Evolutionary conservation across 306 rosid species (phyloP).

Genomic region (Castanopsis chinensis): DNA sequence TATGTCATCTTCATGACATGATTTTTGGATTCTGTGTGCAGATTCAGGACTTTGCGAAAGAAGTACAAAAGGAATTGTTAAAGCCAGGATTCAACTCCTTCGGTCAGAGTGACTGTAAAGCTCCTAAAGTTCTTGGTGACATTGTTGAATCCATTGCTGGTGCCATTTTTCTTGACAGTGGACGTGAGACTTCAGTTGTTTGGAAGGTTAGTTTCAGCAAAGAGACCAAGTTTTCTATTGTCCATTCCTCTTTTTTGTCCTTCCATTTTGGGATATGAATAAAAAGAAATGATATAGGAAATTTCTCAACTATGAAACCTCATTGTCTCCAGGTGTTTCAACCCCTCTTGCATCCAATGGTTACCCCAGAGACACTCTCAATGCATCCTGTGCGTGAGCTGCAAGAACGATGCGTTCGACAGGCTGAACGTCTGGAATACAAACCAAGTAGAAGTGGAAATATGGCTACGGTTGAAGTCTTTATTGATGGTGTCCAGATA

Average conservation of each 20-base stretch:
- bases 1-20: conserved; percentile 8
- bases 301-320: conserved; percentile 14
- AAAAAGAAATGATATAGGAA: conserved; percentile 2
- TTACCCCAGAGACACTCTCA: conserved; percentile 96
- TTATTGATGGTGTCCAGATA: conserved; percentile 83
- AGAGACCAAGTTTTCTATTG: conserved; percentile 1
- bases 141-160: conserved; percentile 98
- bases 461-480: conserved; percentile 92
- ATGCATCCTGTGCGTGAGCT: conserved; percentile 99
- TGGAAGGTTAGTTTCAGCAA: conserved; percentile 62
- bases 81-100: conserved; percentile 96
- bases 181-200: conserved; percentile 63
- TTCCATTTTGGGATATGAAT: conserved; percentile 1
- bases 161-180: conserved; percentile 88
- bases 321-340: conserved; percentile 60
- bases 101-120: conserved; percentile 97
- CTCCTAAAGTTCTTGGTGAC: conserved; percentile 99
- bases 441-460: conserved; percentile 84
- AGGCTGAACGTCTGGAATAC: conserved; percentile 92
- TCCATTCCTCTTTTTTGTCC: background rate
- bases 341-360: conserved; percentile 96
- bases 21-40: conserved; percentile 37
- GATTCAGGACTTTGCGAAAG: conserved; percentile 94
- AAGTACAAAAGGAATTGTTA: conserved; percentile 67
- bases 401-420: conserved; percentile 96